Conservation (phyloP, 805 yeast genomes). For the Kuraishia ogatae region DNA sequence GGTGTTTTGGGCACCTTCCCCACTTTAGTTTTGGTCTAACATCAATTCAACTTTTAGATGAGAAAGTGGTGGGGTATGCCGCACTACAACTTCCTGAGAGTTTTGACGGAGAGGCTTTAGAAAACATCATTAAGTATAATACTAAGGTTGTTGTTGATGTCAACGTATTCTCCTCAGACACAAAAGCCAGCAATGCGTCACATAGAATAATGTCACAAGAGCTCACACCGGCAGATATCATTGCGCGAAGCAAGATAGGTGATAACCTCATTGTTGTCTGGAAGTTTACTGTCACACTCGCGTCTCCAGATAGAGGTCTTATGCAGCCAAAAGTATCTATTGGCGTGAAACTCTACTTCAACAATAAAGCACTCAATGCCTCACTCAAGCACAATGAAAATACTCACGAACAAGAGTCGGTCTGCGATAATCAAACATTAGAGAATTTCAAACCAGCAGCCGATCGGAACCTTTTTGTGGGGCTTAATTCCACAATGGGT, state of each 20-base stretch:
- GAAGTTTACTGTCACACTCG: slow-evolving; percentile 4
- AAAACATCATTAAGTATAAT: not conserved
- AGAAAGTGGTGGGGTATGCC: slow-evolving; percentile 1
- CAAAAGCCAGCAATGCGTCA: not conserved
- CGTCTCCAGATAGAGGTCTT: slow-evolving; percentile 6
- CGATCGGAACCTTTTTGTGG: slow-evolving; percentile 2
- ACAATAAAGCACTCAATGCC: not conserved
- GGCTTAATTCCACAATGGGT: slow-evolving; percentile 1
- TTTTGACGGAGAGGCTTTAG: not conserved
- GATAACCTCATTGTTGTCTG: slow-evolving; percentile 2
- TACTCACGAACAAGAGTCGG: not conserved
- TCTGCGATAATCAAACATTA: not conserved
- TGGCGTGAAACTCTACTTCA: not conserved
- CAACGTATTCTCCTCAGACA: slow-evolving; percentile 4
- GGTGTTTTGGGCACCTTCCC: not conserved
- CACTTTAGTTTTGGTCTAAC: not conserved
- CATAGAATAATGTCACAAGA: not conserved
- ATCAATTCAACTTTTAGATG: not conserved
- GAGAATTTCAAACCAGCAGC: not conserved
- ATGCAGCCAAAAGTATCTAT: slow-evolving; percentile 3
- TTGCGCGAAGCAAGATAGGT: not conserved
- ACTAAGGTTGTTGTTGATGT: slow-evolving; percentile 4
- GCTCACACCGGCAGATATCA: slow-evolving; percentile 1
- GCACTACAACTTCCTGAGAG: not conserved
- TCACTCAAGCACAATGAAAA: not conserved